A percentile compares a stretch with the other conserved stretches of the same genome.
These are phyloP conservation scores for Phoma herbarum DNA, from an alignment of 2,329 filamentous ascomycete species.

Conservation along the genomic window DNA sequence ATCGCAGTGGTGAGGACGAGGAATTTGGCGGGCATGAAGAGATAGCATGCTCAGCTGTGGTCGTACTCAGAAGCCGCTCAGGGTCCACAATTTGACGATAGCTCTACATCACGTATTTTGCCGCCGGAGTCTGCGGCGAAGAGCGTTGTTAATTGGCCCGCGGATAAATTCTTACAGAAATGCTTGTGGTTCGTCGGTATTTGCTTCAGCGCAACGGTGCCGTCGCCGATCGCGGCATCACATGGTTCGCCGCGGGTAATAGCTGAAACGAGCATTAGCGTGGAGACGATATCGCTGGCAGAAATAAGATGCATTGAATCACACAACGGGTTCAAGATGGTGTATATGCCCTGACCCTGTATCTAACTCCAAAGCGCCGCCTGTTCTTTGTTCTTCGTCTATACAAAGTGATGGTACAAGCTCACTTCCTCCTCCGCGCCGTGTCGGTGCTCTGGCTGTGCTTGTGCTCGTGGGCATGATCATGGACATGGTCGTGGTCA, in stretches of 20 bases:
- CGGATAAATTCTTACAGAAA: slow-evolving; percentile 35
- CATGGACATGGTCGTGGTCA: slow-evolving; percentile 42
- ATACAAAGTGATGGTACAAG: slow-evolving; percentile 30
- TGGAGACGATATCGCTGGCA: background rate
- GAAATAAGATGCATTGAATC: slow-evolving; percentile 21
- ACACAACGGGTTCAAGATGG: background rate
- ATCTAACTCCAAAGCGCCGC: slow-evolving; percentile 38
- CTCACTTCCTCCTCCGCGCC: slow-evolving; percentile 32
- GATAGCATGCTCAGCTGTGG: slow-evolving; percentile 12
- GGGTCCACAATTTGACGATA: slow-evolving; percentile 19
- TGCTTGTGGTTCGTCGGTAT: slow-evolving; percentile 13
- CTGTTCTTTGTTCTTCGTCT: slow-evolving; percentile 22
- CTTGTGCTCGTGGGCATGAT: slow-evolving; percentile 38
- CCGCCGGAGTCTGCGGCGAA: slow-evolving; percentile 43
- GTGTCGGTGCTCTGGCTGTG: slow-evolving; percentile 28
- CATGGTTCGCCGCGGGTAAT: slow-evolving; percentile 23
- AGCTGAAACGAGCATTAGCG: slow-evolving; percentile 21
- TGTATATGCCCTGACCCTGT: slow-evolving; percentile 27
- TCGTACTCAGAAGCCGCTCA: slow-evolving; percentile 4
- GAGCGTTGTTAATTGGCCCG: slow-evolving; percentile 29
- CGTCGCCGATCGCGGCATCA: slow-evolving; percentile 16
- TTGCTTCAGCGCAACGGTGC: slow-evolving; percentile 16
- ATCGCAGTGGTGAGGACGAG: background rate
- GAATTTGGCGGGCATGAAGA: slow-evolving; percentile 21
- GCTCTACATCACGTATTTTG: slow-evolving; percentile 39